Percentiles rank a stretch among this genome's conserved stretches.
Conservation (phyloP, 2,329 filamentous ascomycete species). For the Botrytis sinoallii region DNA sequence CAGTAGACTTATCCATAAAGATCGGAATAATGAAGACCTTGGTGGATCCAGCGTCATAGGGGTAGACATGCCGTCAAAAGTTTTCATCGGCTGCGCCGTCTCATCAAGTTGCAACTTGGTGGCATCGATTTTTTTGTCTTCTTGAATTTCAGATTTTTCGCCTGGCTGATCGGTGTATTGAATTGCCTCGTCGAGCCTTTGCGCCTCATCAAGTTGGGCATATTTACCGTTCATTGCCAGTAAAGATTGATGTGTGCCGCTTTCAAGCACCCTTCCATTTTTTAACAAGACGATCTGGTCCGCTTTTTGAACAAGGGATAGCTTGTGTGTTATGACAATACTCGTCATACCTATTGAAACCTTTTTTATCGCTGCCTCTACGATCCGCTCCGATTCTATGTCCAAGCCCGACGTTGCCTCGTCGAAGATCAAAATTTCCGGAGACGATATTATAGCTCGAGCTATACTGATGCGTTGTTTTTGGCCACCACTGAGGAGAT, state of each 20-base stretch:
- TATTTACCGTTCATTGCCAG: slow-evolving; percentile 69
- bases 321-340: slow-evolving; percentile 87
- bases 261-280: slow-evolving; percentile 76
- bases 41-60: neutral
- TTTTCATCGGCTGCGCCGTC: neutral
- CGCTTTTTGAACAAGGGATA: slow-evolving; percentile 86
- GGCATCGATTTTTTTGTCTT: neutral
- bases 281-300: slow-evolving; percentile 93
- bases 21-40: neutral
- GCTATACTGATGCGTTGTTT: slow-evolving; percentile 94
- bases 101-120: slow-evolving; percentile 30
- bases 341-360: slow-evolving; percentile 83
- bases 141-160: neutral
- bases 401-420: slow-evolving; percentile 91
- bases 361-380: slow-evolving; percentile 83
- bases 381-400: slow-evolving; percentile 86
- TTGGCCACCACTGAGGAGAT: slow-evolving; percentile 85
- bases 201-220: slow-evolving; percentile 60
- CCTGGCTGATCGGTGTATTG: neutral
- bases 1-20: neutral
- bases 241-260: slow-evolving; percentile 78
- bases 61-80: no score
- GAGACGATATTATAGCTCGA: slow-evolving; percentile 80
- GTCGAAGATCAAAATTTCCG: slow-evolving; percentile 84
- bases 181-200: slow-evolving; percentile 47